Evolutionary conservation across 192 early-diverging fungal genomes (phyloP).

Genomic region (Lunasporangiospora selenospora): DNA sequence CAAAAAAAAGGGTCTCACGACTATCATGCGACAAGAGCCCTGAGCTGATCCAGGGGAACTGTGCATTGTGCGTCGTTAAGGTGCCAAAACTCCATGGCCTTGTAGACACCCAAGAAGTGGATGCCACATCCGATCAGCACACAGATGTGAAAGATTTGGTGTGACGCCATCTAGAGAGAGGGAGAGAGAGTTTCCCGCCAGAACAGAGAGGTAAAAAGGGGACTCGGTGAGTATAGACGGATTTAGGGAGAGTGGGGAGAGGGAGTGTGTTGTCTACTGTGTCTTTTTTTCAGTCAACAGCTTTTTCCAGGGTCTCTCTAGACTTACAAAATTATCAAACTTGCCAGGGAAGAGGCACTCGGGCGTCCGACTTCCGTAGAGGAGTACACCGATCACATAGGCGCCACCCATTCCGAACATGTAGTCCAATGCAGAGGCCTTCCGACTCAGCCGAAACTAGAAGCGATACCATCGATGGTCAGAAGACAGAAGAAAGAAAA

Average conservation of each 20-base stretch:
- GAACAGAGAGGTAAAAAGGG: no score
- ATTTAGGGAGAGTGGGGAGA: no score
- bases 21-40: no score
- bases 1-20: no score
- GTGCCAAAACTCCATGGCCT: conserved; percentile 63
- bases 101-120: conserved; percentile 76
- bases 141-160: conserved; percentile 91
- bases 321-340: conserved; percentile 82
- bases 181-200: no score
- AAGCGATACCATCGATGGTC: no score
- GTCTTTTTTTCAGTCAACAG: no score
- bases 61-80: conserved; percentile 19
- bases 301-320: no score
- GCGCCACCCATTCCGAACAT: conserved; percentile 77
- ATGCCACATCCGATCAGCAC: conserved; percentile 75
- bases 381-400: conserved; percentile 85
- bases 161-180: conserved; percentile 69
- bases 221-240: no score
- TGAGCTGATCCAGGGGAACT: conserved; percentile 20
- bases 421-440: conserved; percentile 67
- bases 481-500: conserved; percentile 2
- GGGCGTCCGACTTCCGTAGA: conserved; percentile 89
- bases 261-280: no score
- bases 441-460: conserved; percentile 41
- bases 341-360: conserved; percentile 87